phyloP scores from a whole-genome alignment of 768 basidiomycete genomes.

The Exidia glandulosa region DNA sequence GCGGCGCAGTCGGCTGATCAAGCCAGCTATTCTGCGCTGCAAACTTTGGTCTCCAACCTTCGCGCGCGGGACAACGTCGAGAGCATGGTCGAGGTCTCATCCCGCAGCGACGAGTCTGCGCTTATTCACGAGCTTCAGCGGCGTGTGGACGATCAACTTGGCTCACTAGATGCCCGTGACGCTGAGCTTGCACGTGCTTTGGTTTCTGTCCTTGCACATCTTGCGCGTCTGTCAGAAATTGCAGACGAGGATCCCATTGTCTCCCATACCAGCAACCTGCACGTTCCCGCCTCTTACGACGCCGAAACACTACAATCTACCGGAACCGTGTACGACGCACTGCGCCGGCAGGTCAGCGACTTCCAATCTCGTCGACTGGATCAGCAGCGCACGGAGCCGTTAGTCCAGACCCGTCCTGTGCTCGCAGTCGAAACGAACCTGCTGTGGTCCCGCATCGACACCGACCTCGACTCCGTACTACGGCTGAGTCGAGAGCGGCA shows the following conservation, averaged over 20 bases:
- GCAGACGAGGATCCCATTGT: constrained; percentile 7
- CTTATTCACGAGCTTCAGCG: constrained; percentile 49
- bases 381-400: constrained; percentile 24
- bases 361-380: constrained; percentile 49
- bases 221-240: constrained; percentile 45
- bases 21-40: constrained; percentile 27
- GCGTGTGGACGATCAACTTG: constrained; percentile 39
- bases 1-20: constrained; percentile 1
- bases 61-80: constrained; percentile 35
- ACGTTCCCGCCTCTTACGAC: neutral
- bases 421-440: constrained; percentile 48
- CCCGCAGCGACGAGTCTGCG: constrained; percentile 31
- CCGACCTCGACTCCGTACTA: constrained; percentile 58
- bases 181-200: constrained; percentile 57
- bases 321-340: constrained; percentile 42
- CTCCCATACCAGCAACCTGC: neutral
- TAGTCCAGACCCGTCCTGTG: constrained; percentile 31
- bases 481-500: constrained; percentile 54
- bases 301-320: constrained; percentile 3
- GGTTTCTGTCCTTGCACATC: constrained; percentile 55
- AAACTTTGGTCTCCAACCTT: constrained; percentile 52
- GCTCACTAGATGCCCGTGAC: constrained; percentile 36
- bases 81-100: constrained; percentile 36
- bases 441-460: constrained; percentile 66
- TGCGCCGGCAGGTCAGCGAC: constrained; percentile 58